Conservation (phyloP, 768 basidiomycete species). For the Tricholoma matsutake region DNA sequence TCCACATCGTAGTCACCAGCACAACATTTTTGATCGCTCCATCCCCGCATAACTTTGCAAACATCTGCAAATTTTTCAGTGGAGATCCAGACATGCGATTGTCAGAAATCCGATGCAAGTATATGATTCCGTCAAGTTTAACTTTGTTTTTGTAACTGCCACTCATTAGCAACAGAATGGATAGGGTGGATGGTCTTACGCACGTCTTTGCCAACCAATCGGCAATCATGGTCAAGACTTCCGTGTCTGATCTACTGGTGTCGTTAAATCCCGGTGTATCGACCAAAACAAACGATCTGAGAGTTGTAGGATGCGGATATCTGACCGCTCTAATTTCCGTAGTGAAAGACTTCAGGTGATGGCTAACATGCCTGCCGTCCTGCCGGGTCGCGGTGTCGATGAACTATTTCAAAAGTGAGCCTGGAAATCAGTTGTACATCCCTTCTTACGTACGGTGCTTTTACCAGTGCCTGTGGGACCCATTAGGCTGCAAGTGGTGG, state of each 20-base stretch:
- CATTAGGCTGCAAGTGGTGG: slow-evolving; percentile 14
- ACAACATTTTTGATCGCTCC: slow-evolving; percentile 15
- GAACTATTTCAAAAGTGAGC: slow-evolving; percentile 23
- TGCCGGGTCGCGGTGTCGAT: slow-evolving; percentile 32
- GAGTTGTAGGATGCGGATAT: slow-evolving; percentile 11
- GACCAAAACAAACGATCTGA: slow-evolving; percentile 10
- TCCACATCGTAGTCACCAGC: slow-evolving; percentile 35
- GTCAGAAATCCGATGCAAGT: slow-evolving; percentile 18
- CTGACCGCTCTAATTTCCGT: slow-evolving; percentile 22
- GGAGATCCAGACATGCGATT: slow-evolving; percentile 20
- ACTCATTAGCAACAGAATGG: slow-evolving; percentile 2
- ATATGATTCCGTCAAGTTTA: slow-evolving; percentile 14
- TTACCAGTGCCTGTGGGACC: slow-evolving; percentile 22
- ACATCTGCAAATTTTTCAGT: slow-evolving; percentile 16
- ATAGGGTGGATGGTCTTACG: slow-evolving; percentile 25
- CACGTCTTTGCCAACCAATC: slow-evolving; percentile 19
- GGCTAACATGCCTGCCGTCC: slow-evolving; percentile 27
- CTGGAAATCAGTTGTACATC: background rate
- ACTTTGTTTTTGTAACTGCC: slow-evolving; percentile 14
- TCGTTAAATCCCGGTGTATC: slow-evolving; percentile 23
- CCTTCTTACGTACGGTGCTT: slow-evolving; percentile 17
- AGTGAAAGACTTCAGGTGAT: slow-evolving; percentile 35
- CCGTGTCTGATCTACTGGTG: slow-evolving; percentile 12
- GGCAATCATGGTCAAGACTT: slow-evolving; percentile 17
- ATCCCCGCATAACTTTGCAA: slow-evolving; percentile 15